Conservation (phyloP, 176 grass and related monocot genomes). For the Triticum monococcum region DNA sequence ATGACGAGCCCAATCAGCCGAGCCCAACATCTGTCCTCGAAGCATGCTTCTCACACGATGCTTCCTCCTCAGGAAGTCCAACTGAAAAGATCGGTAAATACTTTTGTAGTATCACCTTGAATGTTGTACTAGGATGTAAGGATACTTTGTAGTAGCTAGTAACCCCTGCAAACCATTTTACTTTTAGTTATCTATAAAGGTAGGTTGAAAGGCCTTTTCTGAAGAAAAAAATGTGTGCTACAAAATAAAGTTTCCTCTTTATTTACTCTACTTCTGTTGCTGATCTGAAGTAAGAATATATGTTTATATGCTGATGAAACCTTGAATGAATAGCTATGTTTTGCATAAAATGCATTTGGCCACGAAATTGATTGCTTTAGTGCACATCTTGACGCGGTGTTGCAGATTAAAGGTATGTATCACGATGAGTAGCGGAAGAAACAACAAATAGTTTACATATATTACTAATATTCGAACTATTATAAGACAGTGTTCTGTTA, state of each 20-base stretch:
- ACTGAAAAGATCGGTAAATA: conserved; percentile 46
- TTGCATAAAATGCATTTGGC: too few relatives aligned
- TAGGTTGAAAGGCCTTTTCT: neutral
- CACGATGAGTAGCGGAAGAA: neutral
- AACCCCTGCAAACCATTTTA: neutral
- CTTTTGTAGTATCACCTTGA: neutral
- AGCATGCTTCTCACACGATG: too few relatives aligned
- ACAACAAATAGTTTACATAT: neutral
- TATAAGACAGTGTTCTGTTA: neutral
- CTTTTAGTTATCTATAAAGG: neutral
- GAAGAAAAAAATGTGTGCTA: too few relatives aligned
- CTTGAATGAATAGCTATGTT: neutral
- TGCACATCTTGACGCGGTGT: neutral
- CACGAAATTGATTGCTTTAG: neutral
- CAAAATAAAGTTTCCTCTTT: neutral
- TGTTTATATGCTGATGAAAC: neutral
- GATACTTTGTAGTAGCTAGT: neutral
- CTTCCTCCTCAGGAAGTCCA: conserved; percentile 59
- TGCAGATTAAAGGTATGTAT: neutral
- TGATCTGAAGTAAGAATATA: neutral
- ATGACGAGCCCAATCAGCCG: too few relatives aligned
- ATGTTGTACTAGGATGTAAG: neutral
- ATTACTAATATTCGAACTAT: neutral
- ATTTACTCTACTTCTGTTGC: neutral
- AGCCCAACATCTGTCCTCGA: too few relatives aligned